Conservation (phyloP, 805 yeast genomes). For the Yamadazyma endophytica region DNA sequence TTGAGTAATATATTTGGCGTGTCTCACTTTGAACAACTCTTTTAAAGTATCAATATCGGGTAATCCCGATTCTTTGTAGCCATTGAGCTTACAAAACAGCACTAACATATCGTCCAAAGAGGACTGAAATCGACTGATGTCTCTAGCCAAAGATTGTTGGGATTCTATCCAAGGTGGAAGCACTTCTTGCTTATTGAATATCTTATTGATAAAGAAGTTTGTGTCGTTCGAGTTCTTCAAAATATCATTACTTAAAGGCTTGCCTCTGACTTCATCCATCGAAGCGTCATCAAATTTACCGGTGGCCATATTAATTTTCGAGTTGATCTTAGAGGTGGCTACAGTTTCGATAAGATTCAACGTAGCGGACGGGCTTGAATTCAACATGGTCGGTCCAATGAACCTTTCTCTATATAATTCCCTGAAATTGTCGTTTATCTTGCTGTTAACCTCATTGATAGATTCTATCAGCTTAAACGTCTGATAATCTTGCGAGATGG, state of each 20-base stretch:
- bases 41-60: constrained; percentile 4
- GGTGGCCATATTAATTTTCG: constrained; percentile 52
- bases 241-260: constrained; percentile 51
- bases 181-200: constrained; percentile 70
- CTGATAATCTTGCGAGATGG: constrained; percentile 60
- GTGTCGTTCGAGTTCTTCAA: constrained; percentile 59
- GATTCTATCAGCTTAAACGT: constrained; percentile 19
- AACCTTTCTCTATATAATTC: constrained; percentile 63
- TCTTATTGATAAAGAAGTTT: constrained; percentile 71
- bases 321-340: constrained; percentile 75
- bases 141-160: constrained; percentile 61
- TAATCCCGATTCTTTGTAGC: too few relatives aligned
- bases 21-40: constrained; percentile 2
- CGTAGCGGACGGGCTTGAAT: constrained; percentile 38
- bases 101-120: constrained; percentile 34
- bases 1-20: constrained; percentile 16
- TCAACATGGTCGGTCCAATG: constrained; percentile 51
- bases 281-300: constrained; percentile 65
- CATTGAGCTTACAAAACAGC: constrained; percentile 19
- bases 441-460: constrained; percentile 26
- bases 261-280: constrained; percentile 51
- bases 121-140: constrained; percentile 46
- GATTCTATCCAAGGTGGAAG: constrained; percentile 90
- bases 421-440: constrained; percentile 50
- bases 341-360: constrained; percentile 56